Base-by-base conservation (phyloP, 768 basidiomycete species). In the Fibroporia radiculosa region DNA sequence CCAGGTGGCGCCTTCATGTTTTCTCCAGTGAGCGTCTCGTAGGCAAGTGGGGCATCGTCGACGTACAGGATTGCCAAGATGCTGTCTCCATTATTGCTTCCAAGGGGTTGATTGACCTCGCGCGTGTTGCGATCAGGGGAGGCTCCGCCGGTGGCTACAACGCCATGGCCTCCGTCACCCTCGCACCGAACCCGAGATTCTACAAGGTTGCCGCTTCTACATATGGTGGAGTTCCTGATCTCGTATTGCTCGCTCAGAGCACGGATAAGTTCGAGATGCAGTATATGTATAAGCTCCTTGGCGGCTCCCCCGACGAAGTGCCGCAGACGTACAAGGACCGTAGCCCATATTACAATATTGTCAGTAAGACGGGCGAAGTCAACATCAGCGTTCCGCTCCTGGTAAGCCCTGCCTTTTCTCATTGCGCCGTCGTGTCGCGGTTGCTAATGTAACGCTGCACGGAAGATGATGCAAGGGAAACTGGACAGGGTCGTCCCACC, bases 111-210 rank as follows among this genome's bases (percentile, higher is more conserved):
- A 70, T 85, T 43, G 88, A 92, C 49, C 62, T 66, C 1, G 61
- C 72, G 38, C 80, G 86, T 7, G 67, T 75, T 5, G 75, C 78
- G 14, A 80, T 91, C 48, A 77, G 82, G 3, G 88, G 88, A 1
- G 69, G 75, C 0, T 85, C 83, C 13, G 75, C 84, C 3, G 86
- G 88, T 2, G 88, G 88, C 0, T 87, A 71, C 59, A 85, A 83
- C 3, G 70, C 72, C 4, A 72, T 91, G 27, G 68, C 66, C 0
- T 53, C 71, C n/a, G n/a, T n/a, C n/a, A n/a, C 8, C 61, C 78
- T 11, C 67, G 68, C 42, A 56, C 62, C 24, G 68, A 69, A 10
- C 68, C 62, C 8, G 63, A 66, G 10, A 61, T n/a, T 68, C 23
- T 86, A 82, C 51, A 73, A 82, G 0, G 84, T 77, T 0, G 83